These are phyloP conservation scores for Antitrichia curtipendula DNA, from an alignment of 225 moss, liverwort and hornwort species.

Conservation along the genomic window DNA sequence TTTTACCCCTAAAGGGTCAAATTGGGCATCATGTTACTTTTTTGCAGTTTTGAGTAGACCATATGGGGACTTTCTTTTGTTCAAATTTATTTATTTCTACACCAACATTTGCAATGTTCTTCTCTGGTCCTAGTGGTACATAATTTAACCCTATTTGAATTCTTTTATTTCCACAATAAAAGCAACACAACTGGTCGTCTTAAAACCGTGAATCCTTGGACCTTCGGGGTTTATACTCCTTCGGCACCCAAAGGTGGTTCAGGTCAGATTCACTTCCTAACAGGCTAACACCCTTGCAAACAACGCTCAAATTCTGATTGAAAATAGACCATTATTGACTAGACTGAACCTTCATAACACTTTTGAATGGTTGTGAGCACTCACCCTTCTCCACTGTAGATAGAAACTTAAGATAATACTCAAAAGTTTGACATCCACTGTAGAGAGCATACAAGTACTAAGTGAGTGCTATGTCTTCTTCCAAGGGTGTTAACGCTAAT, in stretches of 20 bases:
- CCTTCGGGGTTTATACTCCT: background rate
- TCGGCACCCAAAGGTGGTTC: background rate
- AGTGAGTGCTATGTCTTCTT: background rate
- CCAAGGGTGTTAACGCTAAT: background rate
- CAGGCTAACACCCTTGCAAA: background rate
- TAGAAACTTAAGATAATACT: background rate
- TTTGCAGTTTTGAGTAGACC: background rate
- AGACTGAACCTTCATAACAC: background rate
- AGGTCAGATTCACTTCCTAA: background rate
- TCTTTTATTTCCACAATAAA: background rate
- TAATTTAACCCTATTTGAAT: background rate
- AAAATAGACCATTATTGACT: background rate
- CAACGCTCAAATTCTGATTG: background rate
- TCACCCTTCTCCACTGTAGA: background rate
- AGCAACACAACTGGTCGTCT: background rate
- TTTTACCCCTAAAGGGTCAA: background rate
- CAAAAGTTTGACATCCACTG: background rate
- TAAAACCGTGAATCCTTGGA: background rate
- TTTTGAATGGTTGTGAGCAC: background rate
- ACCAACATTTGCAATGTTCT: background rate
- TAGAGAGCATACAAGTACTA: background rate
- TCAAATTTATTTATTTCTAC: background rate
- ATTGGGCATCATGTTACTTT: background rate
- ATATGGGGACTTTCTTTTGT: background rate
- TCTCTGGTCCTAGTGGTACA: background rate